Percentiles rank a stretch among this genome's conserved stretches.
Evolutionary conservation across 805 yeast genomes (phyloP).

Genomic region (Yarrowia deformans): DNA sequence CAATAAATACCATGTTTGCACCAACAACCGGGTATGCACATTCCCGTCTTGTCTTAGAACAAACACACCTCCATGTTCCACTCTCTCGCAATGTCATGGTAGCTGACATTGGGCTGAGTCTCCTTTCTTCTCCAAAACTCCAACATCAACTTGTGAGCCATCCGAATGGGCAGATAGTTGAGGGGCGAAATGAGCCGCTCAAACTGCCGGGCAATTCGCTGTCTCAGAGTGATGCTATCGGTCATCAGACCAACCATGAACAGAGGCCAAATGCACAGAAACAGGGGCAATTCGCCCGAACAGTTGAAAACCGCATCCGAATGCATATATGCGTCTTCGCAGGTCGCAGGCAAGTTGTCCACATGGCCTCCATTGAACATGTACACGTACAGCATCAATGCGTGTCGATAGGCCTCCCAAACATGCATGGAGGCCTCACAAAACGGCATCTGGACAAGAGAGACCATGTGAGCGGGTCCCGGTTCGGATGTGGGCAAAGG

Average conservation of each 20-base stretch:
- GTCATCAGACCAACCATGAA: conserved; percentile 31
- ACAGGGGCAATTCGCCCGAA: conserved; percentile 21
- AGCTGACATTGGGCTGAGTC: conserved; percentile 5
- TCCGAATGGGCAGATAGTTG: conserved; percentile 24
- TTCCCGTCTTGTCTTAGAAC: neutral
- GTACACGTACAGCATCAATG: conserved; percentile 28
- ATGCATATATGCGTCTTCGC: conserved; percentile 39
- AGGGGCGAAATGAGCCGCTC: conserved; percentile 29
- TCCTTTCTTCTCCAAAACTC: conserved; percentile 28
- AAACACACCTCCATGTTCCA: conserved; percentile 38
- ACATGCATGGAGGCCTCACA: conserved; percentile 35
- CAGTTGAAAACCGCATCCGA: conserved; percentile 36
- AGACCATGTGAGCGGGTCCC: neutral
- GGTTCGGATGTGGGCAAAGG: conserved; percentile 7
- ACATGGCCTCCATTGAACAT: conserved; percentile 19
- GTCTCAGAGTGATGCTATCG: neutral
- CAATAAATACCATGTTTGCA: neutral
- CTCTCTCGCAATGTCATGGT: conserved; percentile 36
- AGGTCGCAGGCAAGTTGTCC: conserved; percentile 8
- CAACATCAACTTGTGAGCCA: conserved; percentile 26
- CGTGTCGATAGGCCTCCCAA: conserved; percentile 35
- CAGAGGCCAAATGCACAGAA: conserved; percentile 37
- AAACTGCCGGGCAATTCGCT: conserved; percentile 26
- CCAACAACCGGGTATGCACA: neutral
- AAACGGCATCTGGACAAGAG: conserved; percentile 13